Conservation (phyloP, 2,329 filamentous ascomycete genomes). For the Aaosphaeria arxii region DNA sequence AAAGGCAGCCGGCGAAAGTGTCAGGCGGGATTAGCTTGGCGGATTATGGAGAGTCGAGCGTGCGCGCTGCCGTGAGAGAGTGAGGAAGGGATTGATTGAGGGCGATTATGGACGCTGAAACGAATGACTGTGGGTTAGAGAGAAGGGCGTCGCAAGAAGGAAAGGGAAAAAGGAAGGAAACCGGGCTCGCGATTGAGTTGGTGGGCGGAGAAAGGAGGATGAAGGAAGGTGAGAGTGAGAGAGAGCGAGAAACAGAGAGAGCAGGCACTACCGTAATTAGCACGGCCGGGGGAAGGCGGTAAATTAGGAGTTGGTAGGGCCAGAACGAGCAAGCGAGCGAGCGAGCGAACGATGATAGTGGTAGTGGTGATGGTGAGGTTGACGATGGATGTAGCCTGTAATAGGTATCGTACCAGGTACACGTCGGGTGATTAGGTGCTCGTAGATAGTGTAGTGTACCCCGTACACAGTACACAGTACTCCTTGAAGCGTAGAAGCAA, state of each 20-base stretch:
- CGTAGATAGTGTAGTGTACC: too few species aligned
- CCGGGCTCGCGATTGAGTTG: constrained; percentile 2
- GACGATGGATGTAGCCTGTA: too few species aligned
- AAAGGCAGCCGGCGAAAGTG: not conserved
- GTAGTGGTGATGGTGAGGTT: too few species aligned
- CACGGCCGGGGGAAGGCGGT: too few species aligned
- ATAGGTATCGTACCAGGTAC: too few species aligned
- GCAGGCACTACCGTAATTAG: not conserved
- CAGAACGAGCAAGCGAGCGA: too few species aligned
- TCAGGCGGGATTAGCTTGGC: not conserved
- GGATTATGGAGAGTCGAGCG: constrained; percentile 1
- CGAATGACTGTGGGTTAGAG: constrained; percentile 39
- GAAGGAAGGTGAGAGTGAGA: not conserved
- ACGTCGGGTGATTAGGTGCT: too few species aligned
- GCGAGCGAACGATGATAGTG: too few species aligned
- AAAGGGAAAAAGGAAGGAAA: constrained; percentile 5
- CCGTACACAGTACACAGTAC: too few species aligned
- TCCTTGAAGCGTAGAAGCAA: too few species aligned
- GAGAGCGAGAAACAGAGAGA: not conserved
- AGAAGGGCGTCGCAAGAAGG: constrained; percentile 10
- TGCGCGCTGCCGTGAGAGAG: constrained; percentile 7
- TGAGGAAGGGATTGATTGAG: constrained; percentile 7
- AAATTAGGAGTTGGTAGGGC: too few species aligned
- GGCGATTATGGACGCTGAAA: constrained; percentile 18
- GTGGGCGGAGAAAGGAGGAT: not conserved